These are phyloP conservation scores for Pyrenochaeta sp. DNA, from an alignment of 2,329 filamentous ascomycete species.

Conservation along the genomic window DNA sequence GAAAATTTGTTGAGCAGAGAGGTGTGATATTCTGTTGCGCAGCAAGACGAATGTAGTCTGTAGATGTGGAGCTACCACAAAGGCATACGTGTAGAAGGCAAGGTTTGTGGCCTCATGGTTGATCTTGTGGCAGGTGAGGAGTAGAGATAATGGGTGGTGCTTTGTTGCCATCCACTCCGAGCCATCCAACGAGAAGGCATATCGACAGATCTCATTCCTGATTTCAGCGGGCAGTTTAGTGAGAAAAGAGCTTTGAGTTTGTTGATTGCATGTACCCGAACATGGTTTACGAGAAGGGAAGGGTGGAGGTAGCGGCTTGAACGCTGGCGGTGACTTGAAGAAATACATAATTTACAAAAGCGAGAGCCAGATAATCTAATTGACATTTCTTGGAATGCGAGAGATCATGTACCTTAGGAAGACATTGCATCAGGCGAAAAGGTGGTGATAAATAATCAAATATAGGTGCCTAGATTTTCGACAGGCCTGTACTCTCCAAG, in stretches of 20 bases:
- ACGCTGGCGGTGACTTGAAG: neutral
- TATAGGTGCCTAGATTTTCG: neutral
- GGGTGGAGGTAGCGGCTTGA: neutral
- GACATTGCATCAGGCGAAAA: too few species aligned
- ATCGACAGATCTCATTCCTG: slow-evolving; percentile 15
- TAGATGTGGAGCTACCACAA: neutral
- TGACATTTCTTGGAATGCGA: too few species aligned
- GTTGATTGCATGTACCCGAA: neutral
- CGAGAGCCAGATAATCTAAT: neutral
- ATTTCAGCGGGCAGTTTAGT: slow-evolving; percentile 13
- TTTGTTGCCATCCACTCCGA: neutral
- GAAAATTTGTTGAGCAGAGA: neutral
- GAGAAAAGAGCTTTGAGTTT: slow-evolving; percentile 10
- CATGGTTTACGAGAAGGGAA: neutral
- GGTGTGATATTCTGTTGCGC: neutral
- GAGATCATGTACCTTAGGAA: too few species aligned
- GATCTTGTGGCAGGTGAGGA: slow-evolving; percentile 13
- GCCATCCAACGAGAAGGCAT: slow-evolving; percentile 6
- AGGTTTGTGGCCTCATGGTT: slow-evolving; percentile 11
- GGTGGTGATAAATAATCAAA: too few species aligned
- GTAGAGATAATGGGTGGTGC: slow-evolving; percentile 16
- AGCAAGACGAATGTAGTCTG: neutral
- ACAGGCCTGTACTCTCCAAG: slow-evolving; percentile 2
- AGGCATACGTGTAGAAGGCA: slow-evolving; percentile 14
- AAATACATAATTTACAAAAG: neutral